Base-by-base conservation (phyloP, 768 basidiomycete species). In the Saitozyma sp. region DNA sequence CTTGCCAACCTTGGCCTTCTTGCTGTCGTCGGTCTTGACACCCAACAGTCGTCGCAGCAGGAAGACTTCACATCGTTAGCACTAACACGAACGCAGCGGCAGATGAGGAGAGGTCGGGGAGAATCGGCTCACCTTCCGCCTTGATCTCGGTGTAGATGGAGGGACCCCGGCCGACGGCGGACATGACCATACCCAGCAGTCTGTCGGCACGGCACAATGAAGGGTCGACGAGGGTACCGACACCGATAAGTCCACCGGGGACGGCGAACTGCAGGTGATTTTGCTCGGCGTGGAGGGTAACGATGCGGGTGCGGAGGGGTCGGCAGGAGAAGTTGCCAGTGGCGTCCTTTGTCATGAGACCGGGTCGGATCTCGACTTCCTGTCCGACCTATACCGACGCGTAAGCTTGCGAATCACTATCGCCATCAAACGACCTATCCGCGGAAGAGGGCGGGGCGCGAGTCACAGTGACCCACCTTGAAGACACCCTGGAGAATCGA, bases 11-110 rank as follows among this genome's bases (percentile, higher is more conserved):
- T 93, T 99, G 19, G 96, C 96, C 79, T 94, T 91, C 80, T 97
- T 99, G 83, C 94, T 96, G 83, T 98, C 96, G 80, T 97, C 95
- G 20, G 93, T 92, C 80, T 94, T 93, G 65, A 99, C 96, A 78
- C 96, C 95, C n/a, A 98, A 86, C 58, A 98, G 82, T 63, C 96
- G 87, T 63, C 96, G 90, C 41, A 99, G 88, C 40, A 98, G 83
- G 88, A 97, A 99, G 70, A 94, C 83, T 55, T 57, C 11, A 7
- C 29, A 37, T 17, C 51, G 42, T 49, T 49, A 56, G 16, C 43
- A 46, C 46, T 65, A 49, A 20, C 9, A 41, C 17, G 16, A 19
- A 63, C 10, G 37, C 8, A 11, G n/a, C 48, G 13, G 40, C 39
- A 37, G 9, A 37, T 55, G 9, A 55, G 53, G 40, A 59, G 50